These are phyloP conservation scores for Sporisorium scitamineum DNA, from an alignment of 1,284 basidiomycete genomes.

Conservation along the genomic window DNA sequence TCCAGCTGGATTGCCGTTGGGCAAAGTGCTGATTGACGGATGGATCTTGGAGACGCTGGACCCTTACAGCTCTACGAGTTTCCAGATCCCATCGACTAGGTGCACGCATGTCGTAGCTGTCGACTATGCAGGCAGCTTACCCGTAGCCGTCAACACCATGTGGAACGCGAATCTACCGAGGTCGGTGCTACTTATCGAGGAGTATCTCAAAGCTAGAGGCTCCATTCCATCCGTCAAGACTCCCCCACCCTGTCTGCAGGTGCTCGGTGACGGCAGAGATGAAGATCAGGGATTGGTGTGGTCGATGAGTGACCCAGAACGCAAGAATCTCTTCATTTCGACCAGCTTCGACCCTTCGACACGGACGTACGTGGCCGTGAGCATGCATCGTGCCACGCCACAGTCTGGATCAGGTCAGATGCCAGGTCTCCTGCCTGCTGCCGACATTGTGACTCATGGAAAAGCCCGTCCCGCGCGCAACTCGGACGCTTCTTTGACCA, in stretches of 20 bases:
- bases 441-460: constrained; percentile 18
- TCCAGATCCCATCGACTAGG: constrained; percentile 91
- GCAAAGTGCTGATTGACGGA: constrained; percentile 87
- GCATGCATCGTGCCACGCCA: constrained; percentile 28
- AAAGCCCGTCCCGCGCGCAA: constrained; percentile 22
- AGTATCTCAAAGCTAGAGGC: constrained; percentile 61
- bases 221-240: constrained; percentile 63
- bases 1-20: constrained; percentile 79
- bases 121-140: constrained; percentile 88
- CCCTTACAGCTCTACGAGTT: constrained; percentile 94
- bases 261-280: constrained; percentile 64
- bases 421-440: constrained; percentile 31
- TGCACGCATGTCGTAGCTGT: constrained; percentile 89
- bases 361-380: constrained; percentile 30
- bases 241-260: constrained; percentile 59
- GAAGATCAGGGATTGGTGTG: constrained; percentile 55
- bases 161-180: constrained; percentile 76
- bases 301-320: constrained; percentile 42
- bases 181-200: constrained; percentile 67
- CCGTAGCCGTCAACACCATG: constrained; percentile 86
- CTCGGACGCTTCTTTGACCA: constrained; percentile 54
- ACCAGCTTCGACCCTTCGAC: constrained; percentile 47
- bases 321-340: constrained; percentile 43
- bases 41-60: constrained; percentile 98
- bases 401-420: not conserved